Percentiles rank a stretch among this genome's conserved stretches.
These are phyloP conservation scores for Claviceps fusiformis DNA, from an alignment of 2,329 filamentous ascomycete genomes.

Conservation along the genomic window DNA sequence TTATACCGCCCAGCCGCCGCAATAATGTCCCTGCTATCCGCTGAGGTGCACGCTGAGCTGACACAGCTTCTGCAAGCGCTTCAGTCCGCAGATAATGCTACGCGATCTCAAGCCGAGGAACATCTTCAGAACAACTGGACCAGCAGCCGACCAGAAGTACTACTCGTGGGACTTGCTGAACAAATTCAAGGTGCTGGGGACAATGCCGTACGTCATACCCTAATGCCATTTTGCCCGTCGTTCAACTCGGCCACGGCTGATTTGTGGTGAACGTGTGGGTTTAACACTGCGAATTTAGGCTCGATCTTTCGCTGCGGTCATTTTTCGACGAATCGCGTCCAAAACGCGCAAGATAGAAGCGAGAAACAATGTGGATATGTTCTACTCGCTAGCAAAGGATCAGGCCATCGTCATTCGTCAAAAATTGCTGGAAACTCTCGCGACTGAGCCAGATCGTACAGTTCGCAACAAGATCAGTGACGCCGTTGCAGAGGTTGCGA, in stretches of 20 bases:
- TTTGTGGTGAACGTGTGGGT: not conserved
- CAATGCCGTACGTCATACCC: conserved; percentile 40
- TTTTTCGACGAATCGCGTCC: conserved; percentile 86
- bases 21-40: conserved; percentile 66
- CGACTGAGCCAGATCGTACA: conserved; percentile 54
- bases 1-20: conserved; percentile 12
- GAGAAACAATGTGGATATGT: conserved; percentile 67
- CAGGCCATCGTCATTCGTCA: conserved; percentile 68
- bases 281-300: conserved; percentile 37
- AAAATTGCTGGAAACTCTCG: conserved; percentile 68
- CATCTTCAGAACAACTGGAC: conserved; percentile 88
- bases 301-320: conserved; percentile 81
- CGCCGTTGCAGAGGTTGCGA: conserved; percentile 88
- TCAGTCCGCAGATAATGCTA: conserved; percentile 76
- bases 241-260: not conserved
- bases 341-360: conserved; percentile 68
- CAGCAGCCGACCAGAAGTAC: conserved; percentile 61
- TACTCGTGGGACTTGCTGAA: conserved; percentile 89
- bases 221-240: not conserved
- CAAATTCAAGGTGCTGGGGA: conserved; percentile 73
- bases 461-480: conserved; percentile 95
- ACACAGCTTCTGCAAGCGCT: conserved; percentile 76
- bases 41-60: conserved; percentile 74
- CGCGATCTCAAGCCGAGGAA: conserved; percentile 78
- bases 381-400: conserved; percentile 62